Evolutionary conservation across 1,284 basidiomycete genomes (phyloP), one percentile per base, ranked within the genome.

Genomic region (Pseudozyma sp.): DNA sequence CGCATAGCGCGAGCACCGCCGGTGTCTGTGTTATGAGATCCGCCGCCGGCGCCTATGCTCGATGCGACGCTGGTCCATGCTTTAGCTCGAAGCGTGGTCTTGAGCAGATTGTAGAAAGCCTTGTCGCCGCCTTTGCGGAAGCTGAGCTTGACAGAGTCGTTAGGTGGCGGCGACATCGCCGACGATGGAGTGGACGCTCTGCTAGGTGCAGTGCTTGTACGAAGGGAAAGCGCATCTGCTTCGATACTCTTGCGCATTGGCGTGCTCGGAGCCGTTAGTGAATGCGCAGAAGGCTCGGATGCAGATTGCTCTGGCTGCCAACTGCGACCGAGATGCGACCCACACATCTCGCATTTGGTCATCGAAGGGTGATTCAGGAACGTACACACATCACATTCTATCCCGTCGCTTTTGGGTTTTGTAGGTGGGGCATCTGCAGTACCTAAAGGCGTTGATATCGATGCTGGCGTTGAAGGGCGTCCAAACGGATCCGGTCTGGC

Each of bases 101-200:
- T 94, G 48, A 99, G 86, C 7, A 89, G 87, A 17, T 89, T 87
- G 84, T 99, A 98, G 76, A 94, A 92, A 0, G 89, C 81, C 83
- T 92, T 92, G 80, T 92, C 94, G 0, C 95, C 95, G 6, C 94
- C 94, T 81, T 90, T 92, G 37, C 96, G 88, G 84, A 99, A 98
- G 84, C 92, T 94, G 43, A 99, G 71, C 58, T 78, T 79, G 66
- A 80, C 69, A 1, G 62, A 68, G 31, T 77, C 78, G 45, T 85
- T 67, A 88, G 90, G 14, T 89, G 89, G 14, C 83, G 84, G 9
- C 24, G 60, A 14, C 88, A 88, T 35, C 88, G 87, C 24, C 89
- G 90, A 2, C 88, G 86, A 2, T 89, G 91, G 78, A 88, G 89
- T 75, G 87, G 87, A 58, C 35, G 66, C 60, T 50, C 69, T 58